Conservation (phyloP, 495 filamentous ascomycete genomes). For the Letharia columbiana region DNA sequence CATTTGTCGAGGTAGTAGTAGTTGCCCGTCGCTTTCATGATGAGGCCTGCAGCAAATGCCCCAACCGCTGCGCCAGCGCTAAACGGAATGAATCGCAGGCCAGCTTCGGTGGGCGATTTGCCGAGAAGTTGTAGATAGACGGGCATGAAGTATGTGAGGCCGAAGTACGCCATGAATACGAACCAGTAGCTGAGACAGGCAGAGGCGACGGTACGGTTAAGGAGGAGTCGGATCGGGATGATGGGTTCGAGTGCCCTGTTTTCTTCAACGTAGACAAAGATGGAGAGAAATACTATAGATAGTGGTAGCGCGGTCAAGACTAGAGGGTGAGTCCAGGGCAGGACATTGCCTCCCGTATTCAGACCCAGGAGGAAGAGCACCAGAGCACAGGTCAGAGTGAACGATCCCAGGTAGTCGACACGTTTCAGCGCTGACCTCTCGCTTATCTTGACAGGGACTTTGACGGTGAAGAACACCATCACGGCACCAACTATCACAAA, state of each 20-base stretch:
- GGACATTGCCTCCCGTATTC: slow-evolving; percentile 72
- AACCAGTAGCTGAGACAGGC: slow-evolving; percentile 76
- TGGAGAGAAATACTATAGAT: slow-evolving; percentile 43
- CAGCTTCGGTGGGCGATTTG: slow-evolving; percentile 59
- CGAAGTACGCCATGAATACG: slow-evolving; percentile 42
- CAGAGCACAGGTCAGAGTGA: slow-evolving; percentile 57
- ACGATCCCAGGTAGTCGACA: slow-evolving; percentile 70
- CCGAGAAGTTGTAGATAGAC: slow-evolving; percentile 77
- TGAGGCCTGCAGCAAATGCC: slow-evolving; percentile 57
- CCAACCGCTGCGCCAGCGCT: slow-evolving; percentile 60
- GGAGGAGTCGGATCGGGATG: slow-evolving; percentile 71
- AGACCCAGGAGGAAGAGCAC: slow-evolving; percentile 69
- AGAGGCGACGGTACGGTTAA: slow-evolving; percentile 60
- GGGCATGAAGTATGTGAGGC: slow-evolving; percentile 66
- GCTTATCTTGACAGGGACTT: slow-evolving; percentile 61
- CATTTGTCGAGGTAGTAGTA: slow-evolving; percentile 54
- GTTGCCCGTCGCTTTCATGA: slow-evolving; percentile 70
- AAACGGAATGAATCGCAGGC: slow-evolving; percentile 59
- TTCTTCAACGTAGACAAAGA: slow-evolving; percentile 61
- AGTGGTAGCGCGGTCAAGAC: slow-evolving; percentile 61
- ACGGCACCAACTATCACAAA: slow-evolving; percentile 44
- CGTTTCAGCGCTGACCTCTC: slow-evolving; percentile 35
- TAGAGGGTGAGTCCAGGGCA: slow-evolving; percentile 80
- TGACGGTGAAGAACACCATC: slow-evolving; percentile 57
- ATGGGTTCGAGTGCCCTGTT: slow-evolving; percentile 62